Evolutionary conservation across 257 asterid species (phyloP).

Genomic region (Penstemon barbatus): DNA sequence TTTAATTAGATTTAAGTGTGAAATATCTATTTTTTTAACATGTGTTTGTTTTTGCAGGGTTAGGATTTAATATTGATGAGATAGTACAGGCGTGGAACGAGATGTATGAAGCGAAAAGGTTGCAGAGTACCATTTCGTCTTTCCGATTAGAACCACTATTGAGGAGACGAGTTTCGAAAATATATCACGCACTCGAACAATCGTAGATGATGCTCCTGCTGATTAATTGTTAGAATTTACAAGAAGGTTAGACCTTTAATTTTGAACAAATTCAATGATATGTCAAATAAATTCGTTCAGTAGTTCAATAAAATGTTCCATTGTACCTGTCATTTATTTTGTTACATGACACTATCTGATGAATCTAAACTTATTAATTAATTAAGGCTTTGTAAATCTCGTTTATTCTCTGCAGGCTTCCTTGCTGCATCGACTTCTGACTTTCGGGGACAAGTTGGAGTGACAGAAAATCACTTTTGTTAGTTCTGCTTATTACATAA

Average conservation of each 20-base stretch:
- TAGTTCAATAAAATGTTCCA: neutral
- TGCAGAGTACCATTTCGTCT: constrained; percentile 59
- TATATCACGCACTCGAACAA: constrained; percentile 58
- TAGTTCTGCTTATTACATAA: constrained; percentile 42
- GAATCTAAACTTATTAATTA: neutral
- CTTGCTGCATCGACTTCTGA: constrained; percentile 33
- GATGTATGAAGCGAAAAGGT: constrained; percentile 81
- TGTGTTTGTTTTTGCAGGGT: constrained; percentile 44
- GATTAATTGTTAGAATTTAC: constrained; percentile 2
- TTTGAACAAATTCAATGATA: neutral
- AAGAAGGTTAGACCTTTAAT: neutral
- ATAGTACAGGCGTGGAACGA: constrained; percentile 90
- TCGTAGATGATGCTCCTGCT: constrained; percentile 43
- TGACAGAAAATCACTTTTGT: constrained; percentile 43
- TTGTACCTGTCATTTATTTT: neutral
- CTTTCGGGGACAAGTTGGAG: constrained; percentile 30
- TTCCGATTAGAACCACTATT: constrained; percentile 79
- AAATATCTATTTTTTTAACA: constrained; percentile 20
- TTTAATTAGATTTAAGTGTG: constrained; percentile 20
- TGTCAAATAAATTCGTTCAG: neutral
- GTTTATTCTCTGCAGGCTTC: constrained; percentile 33
- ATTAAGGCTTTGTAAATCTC: neutral
- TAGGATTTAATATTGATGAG: constrained; percentile 82
- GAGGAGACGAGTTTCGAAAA: constrained; percentile 65
- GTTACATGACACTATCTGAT: neutral